A percentile compares a stretch with the other conserved stretches of the same genome.
phyloP scores from a whole-genome alignment of 371 early-diverging fungal genomes.

The Gilbertella persicaria region DNA sequence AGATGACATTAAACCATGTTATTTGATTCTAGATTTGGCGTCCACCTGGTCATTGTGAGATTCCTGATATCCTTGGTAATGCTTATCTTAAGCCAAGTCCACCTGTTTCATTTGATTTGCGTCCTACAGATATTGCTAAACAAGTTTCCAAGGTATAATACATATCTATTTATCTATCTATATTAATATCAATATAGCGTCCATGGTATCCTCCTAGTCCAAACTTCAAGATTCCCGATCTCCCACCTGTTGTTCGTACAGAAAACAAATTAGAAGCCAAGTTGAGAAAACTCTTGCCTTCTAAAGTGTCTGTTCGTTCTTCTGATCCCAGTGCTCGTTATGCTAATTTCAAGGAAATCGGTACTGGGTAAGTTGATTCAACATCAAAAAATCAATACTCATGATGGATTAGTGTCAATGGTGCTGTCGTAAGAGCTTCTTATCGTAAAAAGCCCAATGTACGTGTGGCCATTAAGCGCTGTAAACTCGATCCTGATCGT shows the following conservation, averaged over 20 bases:
- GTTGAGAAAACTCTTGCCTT: conserved; percentile 32
- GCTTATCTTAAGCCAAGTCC: conserved; percentile 49
- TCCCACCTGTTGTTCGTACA: conserved; percentile 28
- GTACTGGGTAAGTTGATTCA: conserved; percentile 35
- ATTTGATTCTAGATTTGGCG: conserved; percentile 41
- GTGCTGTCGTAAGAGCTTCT: conserved; percentile 41
- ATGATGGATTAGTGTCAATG: conserved; percentile 37
- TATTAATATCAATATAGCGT: conserved; percentile 25
- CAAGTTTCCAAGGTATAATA: conserved; percentile 43
- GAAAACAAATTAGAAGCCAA: conserved; percentile 32
- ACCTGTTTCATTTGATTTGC: conserved; percentile 36
- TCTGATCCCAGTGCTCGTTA: conserved; percentile 41
- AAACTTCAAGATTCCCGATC: conserved; percentile 27
- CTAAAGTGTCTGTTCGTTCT: conserved; percentile 32
- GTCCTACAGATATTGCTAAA: conserved; percentile 43
- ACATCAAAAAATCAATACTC: not conserved
- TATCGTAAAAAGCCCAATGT: conserved; percentile 35
- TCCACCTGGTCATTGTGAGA: conserved; percentile 50
- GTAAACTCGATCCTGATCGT: conserved; percentile 42
- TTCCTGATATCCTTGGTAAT: conserved; percentile 50
- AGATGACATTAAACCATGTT: too few relatives aligned
- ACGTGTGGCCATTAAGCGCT: conserved; percentile 49
- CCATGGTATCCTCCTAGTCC: conserved; percentile 44
- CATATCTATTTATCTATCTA: not conserved
- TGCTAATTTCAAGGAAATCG: conserved; percentile 41